Percentiles rank a stretch among this genome's conserved stretches.
Conservation (phyloP, 129 eudicot species). For the Escallonia rubra region DNA sequence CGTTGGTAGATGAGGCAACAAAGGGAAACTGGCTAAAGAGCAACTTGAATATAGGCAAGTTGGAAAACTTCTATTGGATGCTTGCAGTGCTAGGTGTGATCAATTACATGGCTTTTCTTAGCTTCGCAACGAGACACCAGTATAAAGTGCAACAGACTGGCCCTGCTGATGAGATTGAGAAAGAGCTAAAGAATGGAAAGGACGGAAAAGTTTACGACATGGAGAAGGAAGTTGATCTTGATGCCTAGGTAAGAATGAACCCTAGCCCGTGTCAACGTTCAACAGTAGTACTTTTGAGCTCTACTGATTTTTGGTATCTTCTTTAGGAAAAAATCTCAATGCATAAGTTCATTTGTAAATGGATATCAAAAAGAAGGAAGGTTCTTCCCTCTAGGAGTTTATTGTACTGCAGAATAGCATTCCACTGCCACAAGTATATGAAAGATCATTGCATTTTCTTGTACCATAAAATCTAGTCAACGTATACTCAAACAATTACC, state of each 20-base stretch:
- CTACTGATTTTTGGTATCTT: background rate
- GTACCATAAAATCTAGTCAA: background rate
- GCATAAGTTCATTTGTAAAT: background rate
- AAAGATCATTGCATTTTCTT: background rate
- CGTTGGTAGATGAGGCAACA: slow-evolving; percentile 57
- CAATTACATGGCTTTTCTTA: slow-evolving; percentile 43
- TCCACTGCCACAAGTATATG: background rate
- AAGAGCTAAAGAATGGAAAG: slow-evolving; percentile 33
- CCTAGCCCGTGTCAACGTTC: slow-evolving; percentile 24
- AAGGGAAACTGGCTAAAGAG: slow-evolving; percentile 62
- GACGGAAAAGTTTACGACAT: slow-evolving; percentile 24
- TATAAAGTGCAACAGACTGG: slow-evolving; percentile 53
- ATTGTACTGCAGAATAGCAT: background rate
- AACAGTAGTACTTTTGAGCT: slow-evolving; percentile 1
- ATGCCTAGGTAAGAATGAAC: slow-evolving; percentile 20
- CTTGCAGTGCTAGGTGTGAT: slow-evolving; percentile 57
- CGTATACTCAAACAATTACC: background rate
- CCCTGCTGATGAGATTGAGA: slow-evolving; percentile 16
- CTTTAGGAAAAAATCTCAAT: background rate
- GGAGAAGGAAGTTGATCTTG: slow-evolving; percentile 19
- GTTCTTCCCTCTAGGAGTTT: background rate
- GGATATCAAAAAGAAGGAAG: background rate
- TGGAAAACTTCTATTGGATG: slow-evolving; percentile 82
- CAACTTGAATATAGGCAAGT: slow-evolving; percentile 51
- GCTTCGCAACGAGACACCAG: slow-evolving; percentile 55